These are phyloP conservation scores for Passiflora organensis DNA, from an alignment of 345 rosid genomes.

Conservation along the genomic window DNA sequence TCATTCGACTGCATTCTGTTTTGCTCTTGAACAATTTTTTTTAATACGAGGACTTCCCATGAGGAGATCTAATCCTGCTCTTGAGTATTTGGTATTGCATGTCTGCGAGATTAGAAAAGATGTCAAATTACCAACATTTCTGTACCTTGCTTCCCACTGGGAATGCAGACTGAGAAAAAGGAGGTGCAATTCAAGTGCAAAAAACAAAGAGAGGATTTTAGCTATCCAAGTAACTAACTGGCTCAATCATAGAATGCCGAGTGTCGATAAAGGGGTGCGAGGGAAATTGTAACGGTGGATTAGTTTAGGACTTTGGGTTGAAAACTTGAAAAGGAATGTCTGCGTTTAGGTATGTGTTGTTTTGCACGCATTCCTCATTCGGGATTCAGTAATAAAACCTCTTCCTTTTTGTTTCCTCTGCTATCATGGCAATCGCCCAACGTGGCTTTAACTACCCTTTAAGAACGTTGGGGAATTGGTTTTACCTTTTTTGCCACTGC, in stretches of 20 bases:
- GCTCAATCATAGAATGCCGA: slow-evolving; percentile 17
- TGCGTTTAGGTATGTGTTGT: slow-evolving; percentile 5
- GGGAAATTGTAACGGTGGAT: slow-evolving; percentile 17
- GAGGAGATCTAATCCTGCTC: too few species aligned
- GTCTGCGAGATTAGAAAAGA: too few species aligned
- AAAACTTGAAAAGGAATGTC: slow-evolving; percentile 1
- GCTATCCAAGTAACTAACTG: slow-evolving; percentile 12
- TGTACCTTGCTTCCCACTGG: slow-evolving; percentile 21
- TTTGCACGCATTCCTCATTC: background rate
- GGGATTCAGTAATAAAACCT: slow-evolving; percentile 1
- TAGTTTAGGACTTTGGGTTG: too few species aligned
- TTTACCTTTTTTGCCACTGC: too few species aligned
- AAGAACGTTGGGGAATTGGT: too few species aligned
- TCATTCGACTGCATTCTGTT: too few species aligned
- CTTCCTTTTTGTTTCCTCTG: background rate
- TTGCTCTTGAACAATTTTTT: too few species aligned
- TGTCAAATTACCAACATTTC: too few species aligned
- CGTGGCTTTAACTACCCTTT: too few species aligned
- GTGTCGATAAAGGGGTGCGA: background rate
- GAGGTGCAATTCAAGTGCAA: background rate
- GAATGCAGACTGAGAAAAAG: slow-evolving; percentile 35
- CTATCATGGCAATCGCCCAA: background rate
- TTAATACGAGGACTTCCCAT: too few species aligned
- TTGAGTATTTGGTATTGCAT: too few species aligned
- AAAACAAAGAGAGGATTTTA: slow-evolving; percentile 4